Evolutionary conservation across 2,329 filamentous ascomycete species (phyloP), one percentile per base, ranked within the genome.

Genomic region (Colletotrichum salicis): DNA sequence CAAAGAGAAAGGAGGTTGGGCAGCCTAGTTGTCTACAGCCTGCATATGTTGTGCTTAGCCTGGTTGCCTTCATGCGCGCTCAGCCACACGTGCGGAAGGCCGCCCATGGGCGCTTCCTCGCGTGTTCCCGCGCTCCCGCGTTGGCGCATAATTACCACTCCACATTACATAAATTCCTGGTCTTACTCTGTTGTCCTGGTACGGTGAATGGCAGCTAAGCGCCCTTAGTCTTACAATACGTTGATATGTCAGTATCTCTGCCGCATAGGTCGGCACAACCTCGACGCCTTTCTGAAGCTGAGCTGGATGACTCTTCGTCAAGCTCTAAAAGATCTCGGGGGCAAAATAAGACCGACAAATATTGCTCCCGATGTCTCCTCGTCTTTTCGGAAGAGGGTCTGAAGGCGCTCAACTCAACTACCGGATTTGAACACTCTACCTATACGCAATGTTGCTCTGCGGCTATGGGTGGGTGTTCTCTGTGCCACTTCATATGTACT

Each of bases 311-410:
- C 3, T 29, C 22, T 4, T n/a, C 10, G n/a, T n/a, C 11, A 6
- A 13, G 8, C 22, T 11, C 52, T 5, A 58, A 19, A 15, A 48
- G 54, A 29, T 6, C 12, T 15, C 41, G 31, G 45, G 11, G 27
- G 31, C 12, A 4, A 1, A 3, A 62, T 11, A 1, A 15, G 3
- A 31, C 19, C 6, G 56, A 45, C 3, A 6, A 4, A 8, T 62
- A 35, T 11, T 72, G 70, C 22, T 8, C 12, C 8, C 51, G 19
- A 3, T 72, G 70, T 55, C 24, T 35, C 7, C 52, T 54, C 4
- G 35, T 72, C 29, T 64, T 72, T 12, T 62, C 70, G 8, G 1
- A 45, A 11, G 55, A 37, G 3, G 70, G 67, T 1, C 51, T 72
- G 22, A 6, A 7, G 3, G 10, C 12, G 13, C 67, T 72, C 45